Evolutionary conservation across 1,284 basidiomycete genomes (phyloP).

Genomic region (Ustilago bromivora): DNA sequence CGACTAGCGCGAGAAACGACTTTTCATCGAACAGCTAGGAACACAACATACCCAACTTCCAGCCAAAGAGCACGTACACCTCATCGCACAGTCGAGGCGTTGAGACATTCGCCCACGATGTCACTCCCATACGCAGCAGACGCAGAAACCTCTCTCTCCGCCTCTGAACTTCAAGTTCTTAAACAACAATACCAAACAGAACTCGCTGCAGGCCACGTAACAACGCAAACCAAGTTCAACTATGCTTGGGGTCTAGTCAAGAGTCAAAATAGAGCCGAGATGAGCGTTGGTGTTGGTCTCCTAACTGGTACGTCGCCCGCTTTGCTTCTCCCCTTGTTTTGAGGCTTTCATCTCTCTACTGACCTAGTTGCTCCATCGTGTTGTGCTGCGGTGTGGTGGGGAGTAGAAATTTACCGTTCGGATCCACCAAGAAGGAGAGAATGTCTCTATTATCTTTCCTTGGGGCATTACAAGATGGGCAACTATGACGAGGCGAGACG

Average conservation of each 20-base stretch:
- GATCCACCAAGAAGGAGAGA: constrained; percentile 90
- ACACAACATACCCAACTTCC: not conserved
- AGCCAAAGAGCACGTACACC: not conserved
- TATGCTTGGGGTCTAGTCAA: constrained; percentile 81
- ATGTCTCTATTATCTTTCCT: constrained; percentile 94
- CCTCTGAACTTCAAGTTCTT: constrained; percentile 89
- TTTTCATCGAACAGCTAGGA: no score
- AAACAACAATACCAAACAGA: constrained; percentile 89
- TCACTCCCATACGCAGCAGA: constrained; percentile 92
- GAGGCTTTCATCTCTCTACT: not conserved
- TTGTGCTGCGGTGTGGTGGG: not conserved
- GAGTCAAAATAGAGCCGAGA: constrained; percentile 61
- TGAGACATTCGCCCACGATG: constrained; percentile 34
- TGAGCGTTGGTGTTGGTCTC: constrained; percentile 84
- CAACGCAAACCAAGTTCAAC: constrained; percentile 97
- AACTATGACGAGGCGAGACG: constrained; percentile 92
- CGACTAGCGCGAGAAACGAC: no score
- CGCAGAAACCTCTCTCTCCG: constrained; percentile 86
- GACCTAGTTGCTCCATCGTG: no score
- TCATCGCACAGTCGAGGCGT: not conserved
- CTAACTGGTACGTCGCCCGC: constrained; percentile 80
- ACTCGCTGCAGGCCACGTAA: constrained; percentile 81
- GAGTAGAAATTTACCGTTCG: constrained; percentile 87
- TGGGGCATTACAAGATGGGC: constrained; percentile 96
- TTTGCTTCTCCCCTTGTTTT: not conserved